A percentile compares a stretch with the other conserved stretches of the same genome.
Evolutionary conservation across 2,329 filamentous ascomycete genomes (phyloP).

Genomic region (Diplodia mutila): DNA sequence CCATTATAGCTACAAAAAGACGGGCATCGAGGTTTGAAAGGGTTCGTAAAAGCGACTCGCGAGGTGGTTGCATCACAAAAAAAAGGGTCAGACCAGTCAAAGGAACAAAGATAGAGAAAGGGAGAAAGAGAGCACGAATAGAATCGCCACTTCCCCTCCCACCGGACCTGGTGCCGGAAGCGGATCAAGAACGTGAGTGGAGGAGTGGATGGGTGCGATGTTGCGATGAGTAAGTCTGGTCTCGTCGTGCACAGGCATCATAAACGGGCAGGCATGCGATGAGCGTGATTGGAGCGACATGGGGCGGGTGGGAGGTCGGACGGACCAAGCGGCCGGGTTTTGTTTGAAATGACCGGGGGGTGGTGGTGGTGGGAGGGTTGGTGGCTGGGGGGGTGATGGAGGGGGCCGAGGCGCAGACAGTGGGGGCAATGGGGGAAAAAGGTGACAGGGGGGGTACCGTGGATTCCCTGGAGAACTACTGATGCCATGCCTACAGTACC

Average conservation of each 20-base stretch:
- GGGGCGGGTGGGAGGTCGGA: neutral
- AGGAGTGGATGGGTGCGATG: neutral
- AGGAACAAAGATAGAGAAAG: too few species aligned
- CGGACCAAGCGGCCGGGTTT: neutral
- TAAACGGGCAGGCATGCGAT: too few species aligned
- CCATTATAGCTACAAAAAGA: neutral
- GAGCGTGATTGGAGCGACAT: neutral
- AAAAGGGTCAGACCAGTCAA: too few species aligned
- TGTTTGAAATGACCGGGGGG: neutral
- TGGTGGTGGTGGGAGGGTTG: neutral
- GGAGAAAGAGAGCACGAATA: neutral
- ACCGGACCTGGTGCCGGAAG: neutral
- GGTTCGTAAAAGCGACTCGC: too few species aligned
- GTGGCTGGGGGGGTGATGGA: neutral
- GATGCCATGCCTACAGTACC: neutral
- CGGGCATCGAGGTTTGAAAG: neutral
- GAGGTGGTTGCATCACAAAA: too few species aligned
- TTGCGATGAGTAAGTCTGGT: neutral
- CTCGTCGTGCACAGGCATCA: too few species aligned
- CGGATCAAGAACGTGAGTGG: neutral
- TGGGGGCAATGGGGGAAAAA: too few species aligned
- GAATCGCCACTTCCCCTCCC: neutral
- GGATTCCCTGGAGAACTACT: neutral
- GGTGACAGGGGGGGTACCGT: neutral
- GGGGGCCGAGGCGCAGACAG: too few species aligned